Evolutionary conservation across 805 yeast genomes (phyloP).

Genomic region (Lachancea fermentati): DNA sequence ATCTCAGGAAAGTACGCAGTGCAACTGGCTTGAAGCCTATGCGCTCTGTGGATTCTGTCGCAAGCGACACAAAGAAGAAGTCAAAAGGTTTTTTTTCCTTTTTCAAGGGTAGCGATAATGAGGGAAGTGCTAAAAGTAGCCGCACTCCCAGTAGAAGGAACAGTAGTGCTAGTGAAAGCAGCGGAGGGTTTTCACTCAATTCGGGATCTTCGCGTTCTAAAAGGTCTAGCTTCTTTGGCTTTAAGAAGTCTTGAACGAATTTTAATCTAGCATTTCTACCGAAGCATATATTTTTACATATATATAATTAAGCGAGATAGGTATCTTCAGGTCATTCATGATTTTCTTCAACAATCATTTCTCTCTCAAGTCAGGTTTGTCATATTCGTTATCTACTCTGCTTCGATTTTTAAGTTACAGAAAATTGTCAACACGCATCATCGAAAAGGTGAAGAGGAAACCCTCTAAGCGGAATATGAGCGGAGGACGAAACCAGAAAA

Average conservation of each 20-base stretch:
- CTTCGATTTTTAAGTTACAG: too few relatives aligned
- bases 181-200: conserved; percentile 1
- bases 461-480: background rate
- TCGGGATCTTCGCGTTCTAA: conserved; percentile 1
- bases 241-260: background rate
- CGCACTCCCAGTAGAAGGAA: conserved; percentile 19
- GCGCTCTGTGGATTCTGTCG: conserved; percentile 15
- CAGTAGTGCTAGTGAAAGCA: conserved; percentile 15
- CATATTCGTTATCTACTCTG: too few relatives aligned
- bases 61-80: conserved; percentile 8
- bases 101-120: conserved; percentile 11
- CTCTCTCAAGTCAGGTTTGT: too few relatives aligned
- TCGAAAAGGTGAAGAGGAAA: background rate
- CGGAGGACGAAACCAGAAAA: too few relatives aligned
- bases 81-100: conserved; percentile 17
- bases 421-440: background rate
- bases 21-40: conserved; percentile 16
- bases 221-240: conserved; percentile 7
- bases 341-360: too few relatives aligned
- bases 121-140: conserved; percentile 12
- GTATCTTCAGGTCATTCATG: too few relatives aligned
- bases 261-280: too few relatives aligned
- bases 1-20: conserved; percentile 21
- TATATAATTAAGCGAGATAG: too few relatives aligned
- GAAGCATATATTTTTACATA: too few relatives aligned